Evolutionary conservation across 148 eudicot genomes (phyloP), one percentile per base, ranked within the genome.

Genomic region (Camellia sinensis): DNA sequence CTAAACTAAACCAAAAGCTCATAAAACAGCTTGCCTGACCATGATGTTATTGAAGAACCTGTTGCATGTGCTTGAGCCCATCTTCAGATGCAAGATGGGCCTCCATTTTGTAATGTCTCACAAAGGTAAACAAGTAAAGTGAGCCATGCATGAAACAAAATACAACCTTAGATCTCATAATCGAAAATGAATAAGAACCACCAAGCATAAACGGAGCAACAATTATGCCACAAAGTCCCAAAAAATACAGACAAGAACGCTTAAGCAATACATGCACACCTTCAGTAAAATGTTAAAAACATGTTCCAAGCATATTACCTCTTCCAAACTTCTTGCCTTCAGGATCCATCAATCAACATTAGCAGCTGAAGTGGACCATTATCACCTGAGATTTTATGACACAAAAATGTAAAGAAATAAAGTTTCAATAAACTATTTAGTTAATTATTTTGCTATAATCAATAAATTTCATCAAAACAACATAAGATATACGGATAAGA

Each of bases 281-380:
- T 15, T 52, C 11, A 70, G 50, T 37, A 48, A 77, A 68, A 78
- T 1, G 19, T 48, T 19, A 60, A 65, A 53, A 11, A 50, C 22
- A 67, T 22, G 43, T 12, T 64, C 29, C 69, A 67, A 48, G 21
- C 18, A 71, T 62, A 70, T 85, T 88, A 92, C 98, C 98, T 89
- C 87, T 94, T 84, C 98, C 98, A 87, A 94, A 94, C 83, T 92
- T 94, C 82, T 85, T 89, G 85, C 86, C 84, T 82, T 92, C 97
- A 61, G 90, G 84, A 84, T 94, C 98, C 98, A 94, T 94, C 67
- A 84, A 81, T 91, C 92, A 91, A 81, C 82, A 79, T 85, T 85
- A 81, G 72, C 85, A 81, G 72, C 78, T 13, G 82, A 79, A 54
- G 67, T 45, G 81, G 77, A 84, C 78, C 89, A 82, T 89, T 80